phyloP scores from a whole-genome alignment of 1,284 basidiomycete species.

The Ceratobasidium sp. region DNA sequence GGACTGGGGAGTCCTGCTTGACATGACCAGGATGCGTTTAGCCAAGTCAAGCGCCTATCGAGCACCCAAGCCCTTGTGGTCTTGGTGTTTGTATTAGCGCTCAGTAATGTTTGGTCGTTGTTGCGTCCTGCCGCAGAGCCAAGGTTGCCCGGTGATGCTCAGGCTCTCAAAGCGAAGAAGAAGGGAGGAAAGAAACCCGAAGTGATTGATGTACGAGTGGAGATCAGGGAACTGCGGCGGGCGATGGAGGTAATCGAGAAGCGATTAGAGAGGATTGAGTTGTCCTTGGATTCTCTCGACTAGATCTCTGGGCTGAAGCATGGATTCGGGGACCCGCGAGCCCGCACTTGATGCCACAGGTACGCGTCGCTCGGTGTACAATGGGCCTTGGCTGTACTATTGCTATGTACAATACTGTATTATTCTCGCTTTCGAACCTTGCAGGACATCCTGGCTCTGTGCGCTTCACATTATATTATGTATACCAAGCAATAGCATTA shows the following conservation, averaged over 20 bases:
- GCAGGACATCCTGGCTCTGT: background rate
- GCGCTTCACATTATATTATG: background rate
- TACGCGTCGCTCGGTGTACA: too few species aligned
- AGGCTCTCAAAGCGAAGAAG: constrained; percentile 53
- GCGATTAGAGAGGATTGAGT: constrained; percentile 57
- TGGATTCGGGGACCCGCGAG: background rate
- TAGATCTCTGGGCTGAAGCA: too few species aligned
- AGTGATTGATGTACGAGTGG: constrained; percentile 54
- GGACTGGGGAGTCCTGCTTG: too few species aligned
- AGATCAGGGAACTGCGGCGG: constrained; percentile 58
- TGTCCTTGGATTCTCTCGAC: constrained; percentile 39
- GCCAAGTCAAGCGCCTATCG: background rate
- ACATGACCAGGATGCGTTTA: constrained; percentile 11
- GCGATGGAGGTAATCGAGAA: constrained; percentile 66
- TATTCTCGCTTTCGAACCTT: background rate
- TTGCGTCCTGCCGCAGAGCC: constrained; percentile 51
- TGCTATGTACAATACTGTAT: background rate
- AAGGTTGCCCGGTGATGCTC: constrained; percentile 64
- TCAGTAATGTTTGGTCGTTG: constrained; percentile 79
- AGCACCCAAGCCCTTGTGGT: constrained; percentile 50
- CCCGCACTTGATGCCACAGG: background rate
- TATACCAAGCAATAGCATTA: too few species aligned
- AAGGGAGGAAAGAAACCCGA: constrained; percentile 38
- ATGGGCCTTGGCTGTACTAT: too few species aligned
- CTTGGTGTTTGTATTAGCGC: constrained; percentile 71